These are phyloP conservation scores for Hericium alpestre DNA, from an alignment of 768 basidiomycete species.

Conservation along the genomic window DNA sequence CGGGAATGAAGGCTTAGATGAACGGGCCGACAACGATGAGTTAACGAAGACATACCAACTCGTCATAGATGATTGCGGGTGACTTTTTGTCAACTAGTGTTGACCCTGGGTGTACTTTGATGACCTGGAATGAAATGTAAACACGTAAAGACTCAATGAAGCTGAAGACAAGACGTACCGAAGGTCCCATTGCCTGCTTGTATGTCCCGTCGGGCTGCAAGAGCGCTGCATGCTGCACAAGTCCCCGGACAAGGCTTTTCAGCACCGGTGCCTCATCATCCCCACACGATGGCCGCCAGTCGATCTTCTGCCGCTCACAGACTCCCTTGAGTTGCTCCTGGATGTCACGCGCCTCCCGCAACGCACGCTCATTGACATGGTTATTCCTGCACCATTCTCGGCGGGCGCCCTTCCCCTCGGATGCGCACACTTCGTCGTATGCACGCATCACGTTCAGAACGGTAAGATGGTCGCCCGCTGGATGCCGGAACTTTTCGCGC, in stretches of 20 bases:
- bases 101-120: conserved; percentile 91
- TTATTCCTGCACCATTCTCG: conserved; percentile 79
- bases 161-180: conserved; percentile 29
- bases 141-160: neutral
- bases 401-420: conserved; percentile 36
- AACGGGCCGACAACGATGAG: too few relatives aligned
- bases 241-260: conserved; percentile 61
- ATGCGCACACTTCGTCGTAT: conserved; percentile 57
- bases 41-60: conserved; percentile 56
- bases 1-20: too few relatives aligned
- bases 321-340: conserved; percentile 64
- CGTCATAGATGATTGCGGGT: conserved; percentile 85
- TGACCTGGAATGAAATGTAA: conserved; percentile 27
- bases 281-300: conserved; percentile 47
- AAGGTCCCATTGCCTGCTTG: conserved; percentile 67
- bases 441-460: conserved; percentile 76
- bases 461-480: conserved; percentile 85
- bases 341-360: conserved; percentile 71
- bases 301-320: conserved; percentile 50
- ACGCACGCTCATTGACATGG: conserved; percentile 71
- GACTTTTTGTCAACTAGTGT: conserved; percentile 71
- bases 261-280: conserved; percentile 62
- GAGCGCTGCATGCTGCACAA: conserved; percentile 77
- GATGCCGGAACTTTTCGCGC: conserved; percentile 69
- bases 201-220: conserved; percentile 81